phyloP scores from a whole-genome alignment of 805 yeast species.

The Spathaspora arborariae region DNA sequence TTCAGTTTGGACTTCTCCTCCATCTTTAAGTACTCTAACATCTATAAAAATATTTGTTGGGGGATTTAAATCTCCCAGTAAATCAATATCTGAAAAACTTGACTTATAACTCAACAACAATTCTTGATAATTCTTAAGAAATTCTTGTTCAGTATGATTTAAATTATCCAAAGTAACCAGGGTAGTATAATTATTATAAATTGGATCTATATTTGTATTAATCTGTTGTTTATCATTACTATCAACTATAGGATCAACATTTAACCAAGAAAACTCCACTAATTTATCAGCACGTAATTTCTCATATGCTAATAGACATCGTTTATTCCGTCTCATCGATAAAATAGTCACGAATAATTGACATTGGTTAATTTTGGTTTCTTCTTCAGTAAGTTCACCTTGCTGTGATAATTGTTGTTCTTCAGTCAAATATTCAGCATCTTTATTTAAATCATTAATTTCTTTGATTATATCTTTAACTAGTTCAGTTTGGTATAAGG shows the following conservation, averaged over 20 bases:
- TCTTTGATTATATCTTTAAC: slow-evolving; percentile 72
- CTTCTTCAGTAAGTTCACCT: slow-evolving; percentile 22
- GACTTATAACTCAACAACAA: slow-evolving; percentile 74
- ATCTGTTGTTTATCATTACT: slow-evolving; percentile 6
- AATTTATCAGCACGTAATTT: slow-evolving; percentile 63
- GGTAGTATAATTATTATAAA: slow-evolving; percentile 21
- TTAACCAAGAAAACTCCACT: slow-evolving; percentile 69
- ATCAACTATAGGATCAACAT: slow-evolving; percentile 43
- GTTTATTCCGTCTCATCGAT: slow-evolving; percentile 81
- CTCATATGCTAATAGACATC: slow-evolving; percentile 86
- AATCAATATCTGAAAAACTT: slow-evolving; percentile 74
- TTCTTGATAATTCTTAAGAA: slow-evolving; percentile 66
- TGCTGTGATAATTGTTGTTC: slow-evolving; percentile 19
- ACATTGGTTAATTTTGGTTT: slow-evolving; percentile 51
- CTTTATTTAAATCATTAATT: slow-evolving; percentile 56
- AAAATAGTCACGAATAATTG: slow-evolving; percentile 68
- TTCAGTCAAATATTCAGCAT: slow-evolving; percentile 46
- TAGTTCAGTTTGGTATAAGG: slow-evolving; percentile 69
- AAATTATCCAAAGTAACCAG: slow-evolving; percentile 43
- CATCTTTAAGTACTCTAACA: slow-evolving; percentile 88
- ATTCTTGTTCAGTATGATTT: slow-evolving; percentile 78
- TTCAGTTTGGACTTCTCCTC: slow-evolving; percentile 96
- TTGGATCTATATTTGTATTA: slow-evolving; percentile 18
- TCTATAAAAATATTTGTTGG: slow-evolving; percentile 91
- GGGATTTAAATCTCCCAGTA: slow-evolving; percentile 86